Evolutionary conservation across 2,329 filamentous ascomycete species (phyloP), one percentile per base, ranked within the genome.

Genomic region (Microcyclospora pomicola): DNA sequence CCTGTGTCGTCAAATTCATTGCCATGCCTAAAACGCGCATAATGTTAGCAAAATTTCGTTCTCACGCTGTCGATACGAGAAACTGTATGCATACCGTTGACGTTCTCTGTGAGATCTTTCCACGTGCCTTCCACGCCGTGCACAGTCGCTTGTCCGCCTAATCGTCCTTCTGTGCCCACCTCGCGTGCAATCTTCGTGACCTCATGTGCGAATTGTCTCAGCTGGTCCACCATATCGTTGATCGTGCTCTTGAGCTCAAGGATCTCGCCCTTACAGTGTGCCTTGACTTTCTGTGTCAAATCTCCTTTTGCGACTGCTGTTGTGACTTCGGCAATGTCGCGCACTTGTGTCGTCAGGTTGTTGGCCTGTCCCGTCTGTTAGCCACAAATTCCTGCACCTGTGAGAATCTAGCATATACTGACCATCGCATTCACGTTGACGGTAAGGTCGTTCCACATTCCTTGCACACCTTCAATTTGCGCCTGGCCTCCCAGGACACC

Each of bases 381-480:
- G 19, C 19, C 19, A 7, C 7, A 24, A 7, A 24, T 7, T 7
- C 19, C 5, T 24, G 19, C 19, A 24, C 19, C 19, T 5, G 7
- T 7, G 19, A 24, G 19, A 24, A 5, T 24, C 19, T 7, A 7
- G 19, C 4, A 24, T 24, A 24, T 24, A 24, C 19, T 24, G 7
- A 24, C 19, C 67, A 70, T 69, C 46, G 66, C 67, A 43, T 70
- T 70, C 40, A 70, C 67, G 43, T 68, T 69, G 44, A 69, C 60
- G 6, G 74, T 78, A 35, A 78, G 60, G 52, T 77, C 73, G 46
- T 75, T 75, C 73, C 73, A 78, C 66, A 76, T 77, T 58, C 73
- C 73, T 59, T 76, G 69, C 32, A 77, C 73, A 43, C 75, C 74
- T 46, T 74, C 72, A 31, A 78, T 75, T 51, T 75, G 71, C 34